Evolutionary conservation across 2,329 filamentous ascomycete genomes (phyloP), one percentile per base, ranked within the genome.

Genomic region (Colletotrichum acutatum): DNA sequence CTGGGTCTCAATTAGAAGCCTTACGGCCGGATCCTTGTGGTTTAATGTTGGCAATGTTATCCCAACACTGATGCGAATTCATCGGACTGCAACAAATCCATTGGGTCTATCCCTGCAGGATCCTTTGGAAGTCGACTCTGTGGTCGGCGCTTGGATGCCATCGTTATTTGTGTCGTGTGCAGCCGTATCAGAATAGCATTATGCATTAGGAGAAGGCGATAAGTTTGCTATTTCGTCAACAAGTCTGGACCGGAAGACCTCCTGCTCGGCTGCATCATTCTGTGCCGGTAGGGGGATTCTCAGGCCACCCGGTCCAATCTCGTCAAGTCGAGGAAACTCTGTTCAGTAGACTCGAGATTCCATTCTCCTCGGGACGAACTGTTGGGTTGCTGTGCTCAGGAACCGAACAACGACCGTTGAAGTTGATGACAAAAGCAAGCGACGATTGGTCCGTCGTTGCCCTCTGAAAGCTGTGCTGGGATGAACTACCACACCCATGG

Each of bases 401-500:
- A 28, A 34, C 46, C 30, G 2, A 28, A 34, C 46, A 30, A 59
- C 24, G 52, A 19, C 24, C 16, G 57, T 52, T 57, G 49, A 37
- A 32, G 22, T 63, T 49, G 58, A 54, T 63, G 30, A 62, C 59
- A 28, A 68, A n/a, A 12, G 14, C 24, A 65, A 6, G n/a, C 60
- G 11, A 32, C 58, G 24, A 65, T 65, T 65, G 60, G 60, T 34
- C 37, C 57, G 46, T 19, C n/a, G 22, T 57, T 56, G 37, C 52
- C 46, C 28, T 42, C 28, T 49, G 19, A 64, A 54, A 34, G 30
- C 26, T 26, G 46, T n/a, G n/a, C 58, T 70, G 60, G 60, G 60
- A 72, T 34, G 71, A 72, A 71, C 71, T 66, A 24, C 49, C 52
- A 42, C 24, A 19, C 34, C 30, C 60, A 24, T 42, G 66, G 46